Evolutionary conservation across 169 alveolate species (phyloP), one percentile per base, ranked within the genome.

Genomic region (Plasmodium falciparum): DNA sequence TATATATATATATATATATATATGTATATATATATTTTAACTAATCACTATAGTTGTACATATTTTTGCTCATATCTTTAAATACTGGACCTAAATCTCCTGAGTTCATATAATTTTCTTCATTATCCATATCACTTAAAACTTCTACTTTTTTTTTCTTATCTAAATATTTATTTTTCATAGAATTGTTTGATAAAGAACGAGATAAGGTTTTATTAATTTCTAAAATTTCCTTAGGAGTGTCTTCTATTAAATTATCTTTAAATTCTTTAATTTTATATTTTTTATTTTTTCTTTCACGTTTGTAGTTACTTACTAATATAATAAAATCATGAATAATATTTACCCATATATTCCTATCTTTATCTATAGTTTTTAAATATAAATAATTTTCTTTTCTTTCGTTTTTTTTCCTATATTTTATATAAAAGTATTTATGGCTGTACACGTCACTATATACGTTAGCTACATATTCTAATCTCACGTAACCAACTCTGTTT

Each of bases 321-420:
- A 76, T 76, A n/a, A 76, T 76, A 50, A 76, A 76, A 54, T 76
- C 89, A 69, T 76, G 89, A 22, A 76, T 76, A 58, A 76, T 24
- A 20, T 76, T 76, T 26, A 76, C 69, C 89, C 89, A 76, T 26
- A 76, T 76, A 56, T 76, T 76, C 29, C 89, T 63, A 24, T 76
- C 89, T 22, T 66, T 76, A 39, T 76, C 89, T 3, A 76, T 45
- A 1, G 89, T 76, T 69, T 76, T 76, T 65, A 76, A 70, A 15
- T 76, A 76, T 29, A 76, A 33, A 39, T 76, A 76, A 39, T 76
- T 76, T 49, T 76, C 89, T 69, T 76, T 76, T 76, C 54, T 76
- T 56, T 76, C 89, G 8, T 58, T 24, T 65, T 76, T 76, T 65
- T 76, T 76, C 43, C 65, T 65, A 33, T 76, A 76, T 58, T 76